A percentile compares a stretch with the other conserved stretches of the same genome.
Conservation (phyloP, 2,329 filamentous ascomycete genomes). For the Diaporthe velutina region DNA sequence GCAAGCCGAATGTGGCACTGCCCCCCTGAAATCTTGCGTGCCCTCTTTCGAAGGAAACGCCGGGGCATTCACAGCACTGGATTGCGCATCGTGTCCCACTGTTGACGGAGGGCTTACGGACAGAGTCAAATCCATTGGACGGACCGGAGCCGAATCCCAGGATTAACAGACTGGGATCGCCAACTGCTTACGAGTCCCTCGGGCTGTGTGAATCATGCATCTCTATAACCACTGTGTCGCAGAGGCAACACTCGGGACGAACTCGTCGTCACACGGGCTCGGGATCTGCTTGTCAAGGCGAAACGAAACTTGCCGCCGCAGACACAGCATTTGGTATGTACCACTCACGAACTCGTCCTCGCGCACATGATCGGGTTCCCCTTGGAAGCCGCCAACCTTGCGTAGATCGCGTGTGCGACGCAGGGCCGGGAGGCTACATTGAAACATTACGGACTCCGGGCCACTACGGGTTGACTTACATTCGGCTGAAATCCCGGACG, state of each 20-base stretch:
- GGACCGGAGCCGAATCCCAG: neutral
- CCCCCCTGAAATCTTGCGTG: slow-evolving; percentile 15
- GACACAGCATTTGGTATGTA: neutral
- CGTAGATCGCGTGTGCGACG: slow-evolving; percentile 1
- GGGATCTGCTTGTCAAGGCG: neutral
- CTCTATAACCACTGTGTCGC: neutral
- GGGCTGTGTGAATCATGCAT: slow-evolving; percentile 16
- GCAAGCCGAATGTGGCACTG: neutral
- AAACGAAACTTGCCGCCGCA: neutral
- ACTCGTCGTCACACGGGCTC: slow-evolving; percentile 4
- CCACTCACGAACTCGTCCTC: neutral
- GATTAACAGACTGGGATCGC: slow-evolving; percentile 2
- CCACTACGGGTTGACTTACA: neutral
- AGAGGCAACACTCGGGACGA: slow-evolving; percentile 7
- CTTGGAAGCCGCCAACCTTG: neutral
- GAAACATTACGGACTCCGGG: neutral
- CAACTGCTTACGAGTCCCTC: slow-evolving; percentile 12
- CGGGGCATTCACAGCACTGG: neutral
- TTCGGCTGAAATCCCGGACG: slow-evolving; percentile 2
- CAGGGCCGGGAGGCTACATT: slow-evolving; percentile 14
- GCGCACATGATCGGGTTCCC: slow-evolving; percentile 2
- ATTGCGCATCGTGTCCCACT: slow-evolving; percentile 22
- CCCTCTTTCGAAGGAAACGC: neutral
- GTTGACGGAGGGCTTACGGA: neutral
- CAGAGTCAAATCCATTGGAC: neutral